Base-by-base conservation (phyloP, 2,329 filamentous ascomycete species). In the Alternaria viburni region DNA sequence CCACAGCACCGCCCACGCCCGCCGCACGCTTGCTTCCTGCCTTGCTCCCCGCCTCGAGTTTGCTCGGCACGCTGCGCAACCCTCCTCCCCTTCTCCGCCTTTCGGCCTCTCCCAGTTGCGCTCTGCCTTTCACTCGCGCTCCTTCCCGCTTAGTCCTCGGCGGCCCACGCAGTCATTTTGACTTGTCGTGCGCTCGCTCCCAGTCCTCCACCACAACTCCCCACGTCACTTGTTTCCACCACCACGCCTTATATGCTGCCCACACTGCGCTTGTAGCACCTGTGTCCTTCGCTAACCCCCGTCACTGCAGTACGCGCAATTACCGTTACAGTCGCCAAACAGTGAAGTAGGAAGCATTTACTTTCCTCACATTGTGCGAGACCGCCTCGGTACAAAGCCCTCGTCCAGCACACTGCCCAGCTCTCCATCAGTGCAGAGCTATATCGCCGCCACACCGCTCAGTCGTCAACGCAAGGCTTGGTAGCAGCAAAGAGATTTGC, bases 401-500 rank as follows among this genome's bases (percentile, higher is more conserved):
- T 47, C 61, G 21, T 61, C 43, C 41, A 58, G 58, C 54, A 54
- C 54, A 49, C 19, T 47, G 46, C 43, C 44, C 21, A 49, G 50
- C 52, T 59, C 57, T 64, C 59, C 62, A 61, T 54, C 51, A 23
- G 23, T 28, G 64, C 49, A 64, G 62, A 61, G 55, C 62, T 49
- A 25, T 28, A 30, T 15, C 46, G 23, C 15, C 30, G 21, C 47
- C 63, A 46, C 17, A 44, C 32, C 15, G 23, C 49, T 58, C 50
- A 17, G 50, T 62, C 58, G 54, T 56, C 61, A 52, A 62, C 57
- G 61, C 60, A 54, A 62, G 52, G 57, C 67, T 64, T 75, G 69
- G 68, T 72, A 54, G 65, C 61, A 62, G 62, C 61, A 66, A 63
- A 58, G 60, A 56, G 36, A 44, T 64, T 65, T 62, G 66, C 73